Percentiles rank a stretch among this genome's conserved stretches.
Evolutionary conservation across 768 basidiomycete species (phyloP).

Genomic region (Amanita fuliginea): DNA sequence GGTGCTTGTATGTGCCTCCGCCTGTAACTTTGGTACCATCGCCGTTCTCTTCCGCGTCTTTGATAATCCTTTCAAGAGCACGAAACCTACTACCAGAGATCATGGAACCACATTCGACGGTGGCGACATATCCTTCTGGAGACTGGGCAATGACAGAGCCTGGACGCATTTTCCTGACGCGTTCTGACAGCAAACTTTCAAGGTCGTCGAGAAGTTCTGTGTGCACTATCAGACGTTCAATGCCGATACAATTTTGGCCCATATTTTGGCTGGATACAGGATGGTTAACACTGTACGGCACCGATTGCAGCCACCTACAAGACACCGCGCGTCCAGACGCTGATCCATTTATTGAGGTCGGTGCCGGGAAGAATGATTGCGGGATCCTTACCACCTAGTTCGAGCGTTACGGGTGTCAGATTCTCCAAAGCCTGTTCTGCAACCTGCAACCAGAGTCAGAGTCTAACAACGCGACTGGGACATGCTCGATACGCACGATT

Average conservation of each 20-base stretch:
- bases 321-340: constrained; percentile 81
- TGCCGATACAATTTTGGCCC: constrained; percentile 96
- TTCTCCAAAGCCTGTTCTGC: constrained; percentile 77
- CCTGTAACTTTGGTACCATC: constrained; percentile 42
- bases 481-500: constrained; percentile 32
- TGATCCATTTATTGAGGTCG: constrained; percentile 69
- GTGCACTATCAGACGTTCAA: constrained; percentile 89
- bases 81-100: constrained; percentile 66
- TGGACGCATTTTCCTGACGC: constrained; percentile 57
- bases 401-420: constrained; percentile 85
- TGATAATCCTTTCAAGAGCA: constrained; percentile 56
- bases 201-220: constrained; percentile 66
- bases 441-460: constrained; percentile 34
- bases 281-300: background rate
- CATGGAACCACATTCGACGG: constrained; percentile 84
- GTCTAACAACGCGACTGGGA: background rate
- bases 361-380: constrained; percentile 82
- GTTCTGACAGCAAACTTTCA: constrained; percentile 50
- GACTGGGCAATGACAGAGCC: constrained; percentile 64
- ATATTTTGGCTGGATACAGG: constrained; percentile 59
- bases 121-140: constrained; percentile 57
- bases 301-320: constrained; percentile 47
- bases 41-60: constrained; percentile 57
- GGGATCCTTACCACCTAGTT: constrained; percentile 94
- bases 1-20: constrained; percentile 55